Evolutionary conservation across 2,329 filamentous ascomycete genomes (phyloP).

Genomic region (Meredithiella fracta): DNA sequence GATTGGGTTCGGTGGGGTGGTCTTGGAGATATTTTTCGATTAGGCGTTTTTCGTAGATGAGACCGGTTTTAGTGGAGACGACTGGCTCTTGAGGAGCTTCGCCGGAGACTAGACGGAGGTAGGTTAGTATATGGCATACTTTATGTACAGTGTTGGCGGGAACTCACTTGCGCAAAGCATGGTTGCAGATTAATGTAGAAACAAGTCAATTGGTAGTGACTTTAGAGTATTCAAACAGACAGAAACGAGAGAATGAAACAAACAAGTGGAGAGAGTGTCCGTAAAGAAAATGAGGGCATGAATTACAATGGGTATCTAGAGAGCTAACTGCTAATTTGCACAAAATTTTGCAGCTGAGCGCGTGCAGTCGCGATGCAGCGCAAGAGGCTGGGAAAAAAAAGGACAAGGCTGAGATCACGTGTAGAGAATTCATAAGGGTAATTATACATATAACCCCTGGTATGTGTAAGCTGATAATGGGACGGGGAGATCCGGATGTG

Average conservation of each 20-base stretch:
- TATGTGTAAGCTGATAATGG: neutral
- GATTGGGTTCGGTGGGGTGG: slow-evolving; percentile 75
- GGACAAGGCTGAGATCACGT: slow-evolving; percentile 15
- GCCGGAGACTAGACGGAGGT: slow-evolving; percentile 58
- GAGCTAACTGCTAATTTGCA: neutral
- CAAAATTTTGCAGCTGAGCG: slow-evolving; percentile 1
- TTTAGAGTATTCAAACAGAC: neutral
- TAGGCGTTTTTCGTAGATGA: slow-evolving; percentile 85
- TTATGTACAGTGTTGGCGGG: neutral
- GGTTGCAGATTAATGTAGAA: slow-evolving; percentile 17
- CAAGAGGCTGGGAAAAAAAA: slow-evolving; percentile 10
- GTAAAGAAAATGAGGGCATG: neutral
- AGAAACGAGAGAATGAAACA: neutral
- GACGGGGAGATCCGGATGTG: neutral
- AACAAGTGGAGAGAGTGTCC: neutral
- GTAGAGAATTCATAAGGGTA: neutral
- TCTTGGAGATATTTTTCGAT: slow-evolving; percentile 91
- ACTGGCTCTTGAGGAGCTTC: slow-evolving; percentile 91
- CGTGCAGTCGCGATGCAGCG: slow-evolving; percentile 7
- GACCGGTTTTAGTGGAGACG: slow-evolving; percentile 83
- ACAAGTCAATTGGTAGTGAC: neutral
- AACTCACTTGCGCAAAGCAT: slow-evolving; percentile 35
- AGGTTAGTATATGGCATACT: neutral
- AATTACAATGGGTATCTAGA: neutral
- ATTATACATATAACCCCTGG: neutral